Evolutionary conservation across 495 filamentous ascomycete species (phyloP).

Genomic region (Staphylotrichum longicolle): DNA sequence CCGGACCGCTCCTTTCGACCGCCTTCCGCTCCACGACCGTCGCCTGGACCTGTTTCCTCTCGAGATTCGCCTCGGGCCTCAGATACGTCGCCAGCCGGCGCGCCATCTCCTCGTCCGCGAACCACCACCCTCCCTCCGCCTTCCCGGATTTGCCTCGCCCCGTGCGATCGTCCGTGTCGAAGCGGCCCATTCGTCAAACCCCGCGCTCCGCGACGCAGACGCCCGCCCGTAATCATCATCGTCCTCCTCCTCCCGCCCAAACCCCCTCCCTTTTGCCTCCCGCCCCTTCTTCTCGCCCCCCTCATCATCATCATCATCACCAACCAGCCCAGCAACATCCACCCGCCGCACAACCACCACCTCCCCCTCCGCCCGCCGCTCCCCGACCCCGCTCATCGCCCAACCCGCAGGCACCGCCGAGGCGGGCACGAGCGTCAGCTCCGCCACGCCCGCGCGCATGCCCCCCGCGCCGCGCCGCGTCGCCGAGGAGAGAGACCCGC

Average conservation of each 20-base stretch:
- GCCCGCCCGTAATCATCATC: neutral
- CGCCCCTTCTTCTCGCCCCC: neutral
- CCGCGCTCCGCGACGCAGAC: constrained; percentile 18
- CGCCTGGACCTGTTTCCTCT: constrained; percentile 29
- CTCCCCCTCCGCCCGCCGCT: constrained; percentile 41
- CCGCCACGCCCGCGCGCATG: constrained; percentile 23
- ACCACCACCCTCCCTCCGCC: constrained; percentile 34
- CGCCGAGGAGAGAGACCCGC: neutral
- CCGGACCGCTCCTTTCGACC: constrained; percentile 15
- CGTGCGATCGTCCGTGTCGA: constrained; percentile 20
- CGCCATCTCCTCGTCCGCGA: constrained; percentile 49
- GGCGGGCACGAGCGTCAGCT: constrained; percentile 43
- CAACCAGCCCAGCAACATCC: constrained; percentile 29
- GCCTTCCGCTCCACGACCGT: constrained; percentile 29
- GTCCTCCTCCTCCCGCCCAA: constrained; percentile 30
- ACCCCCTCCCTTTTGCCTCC: constrained; percentile 27
- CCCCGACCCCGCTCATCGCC: constrained; percentile 34
- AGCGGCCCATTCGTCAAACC: constrained; percentile 45
- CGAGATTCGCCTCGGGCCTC: constrained; percentile 36
- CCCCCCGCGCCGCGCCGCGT: neutral
- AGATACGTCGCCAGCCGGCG: constrained; percentile 44
- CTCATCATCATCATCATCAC: constrained; percentile 25
- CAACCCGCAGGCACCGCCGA: constrained; percentile 37
- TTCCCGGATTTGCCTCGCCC: neutral
- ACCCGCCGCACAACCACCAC: constrained; percentile 36